Percentiles rank a stretch among this genome's conserved stretches.
phyloP scores from a whole-genome alignment of 768 basidiomycete genomes.

The Tricholoma terreum region DNA sequence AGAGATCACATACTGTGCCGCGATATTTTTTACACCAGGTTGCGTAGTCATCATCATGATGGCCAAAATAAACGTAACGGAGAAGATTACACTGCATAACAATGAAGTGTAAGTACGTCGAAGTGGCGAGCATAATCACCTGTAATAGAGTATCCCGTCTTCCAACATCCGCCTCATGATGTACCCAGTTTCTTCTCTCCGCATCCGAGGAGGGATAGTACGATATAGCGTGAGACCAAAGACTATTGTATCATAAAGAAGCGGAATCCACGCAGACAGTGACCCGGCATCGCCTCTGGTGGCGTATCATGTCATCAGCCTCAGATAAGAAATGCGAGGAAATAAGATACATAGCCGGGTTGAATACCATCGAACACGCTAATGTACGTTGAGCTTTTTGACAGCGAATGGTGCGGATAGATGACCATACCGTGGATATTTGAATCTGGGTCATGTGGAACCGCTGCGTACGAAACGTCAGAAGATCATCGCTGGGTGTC shows the following conservation, averaged over 20 bases:
- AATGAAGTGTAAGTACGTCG: not conserved
- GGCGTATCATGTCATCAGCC: constrained; percentile 11
- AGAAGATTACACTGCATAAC: constrained; percentile 18
- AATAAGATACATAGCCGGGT: constrained; percentile 32
- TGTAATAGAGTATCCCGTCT: constrained; percentile 21
- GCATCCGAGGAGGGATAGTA: constrained; percentile 18
- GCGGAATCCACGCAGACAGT: constrained; percentile 47
- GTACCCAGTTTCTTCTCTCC: constrained; percentile 13
- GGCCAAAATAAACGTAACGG: constrained; percentile 25
- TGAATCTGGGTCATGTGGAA: constrained; percentile 37
- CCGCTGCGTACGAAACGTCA: constrained; percentile 24
- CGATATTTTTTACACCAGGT: constrained; percentile 25
- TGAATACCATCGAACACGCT: constrained; percentile 39
- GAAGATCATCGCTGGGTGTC: not conserved
- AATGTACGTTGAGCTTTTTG: not conserved
- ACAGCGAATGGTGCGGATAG: not conserved
- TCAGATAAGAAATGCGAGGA: not conserved
- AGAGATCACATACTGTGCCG: constrained; percentile 24
- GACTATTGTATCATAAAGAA: constrained; percentile 26
- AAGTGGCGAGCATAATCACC: not conserved
- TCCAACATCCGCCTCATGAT: constrained; percentile 23
- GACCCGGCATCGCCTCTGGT: constrained; percentile 37
- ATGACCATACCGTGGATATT: constrained; percentile 30
- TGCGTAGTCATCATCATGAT: constrained; percentile 29
- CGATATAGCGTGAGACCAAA: constrained; percentile 25